phyloP scores from a whole-genome alignment of 1,284 basidiomycete genomes.

The Cystobasidiaceae sp. region DNA sequence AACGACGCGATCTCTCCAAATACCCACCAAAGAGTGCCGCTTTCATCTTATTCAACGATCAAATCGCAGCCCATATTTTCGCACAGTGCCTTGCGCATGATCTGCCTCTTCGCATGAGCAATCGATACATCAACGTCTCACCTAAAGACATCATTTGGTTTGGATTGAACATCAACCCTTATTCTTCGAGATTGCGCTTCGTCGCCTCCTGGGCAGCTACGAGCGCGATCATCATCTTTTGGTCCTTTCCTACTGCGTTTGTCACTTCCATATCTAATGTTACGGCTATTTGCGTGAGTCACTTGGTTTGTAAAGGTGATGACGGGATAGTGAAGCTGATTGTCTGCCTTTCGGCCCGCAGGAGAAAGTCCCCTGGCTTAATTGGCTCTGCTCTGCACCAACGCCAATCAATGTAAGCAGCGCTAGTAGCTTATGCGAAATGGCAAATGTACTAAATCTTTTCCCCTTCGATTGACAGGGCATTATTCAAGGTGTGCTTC shows the following conservation, averaged over 20 bases:
- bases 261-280: conserved; percentile 76
- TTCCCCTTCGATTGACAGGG: conserved; percentile 53
- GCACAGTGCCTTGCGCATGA: conserved; percentile 47
- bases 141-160: conserved; percentile 86
- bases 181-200: conserved; percentile 64
- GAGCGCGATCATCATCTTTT: conserved; percentile 60
- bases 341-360: too few species aligned
- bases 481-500: conserved; percentile 85
- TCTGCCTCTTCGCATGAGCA: conserved; percentile 56
- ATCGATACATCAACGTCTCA: conserved; percentile 61
- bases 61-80: conserved; percentile 87
- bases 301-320: too few species aligned
- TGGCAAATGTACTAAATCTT: too few species aligned
- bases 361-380: conserved; percentile 62
- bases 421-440: too few species aligned
- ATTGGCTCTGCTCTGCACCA: conserved; percentile 74
- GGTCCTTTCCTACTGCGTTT: conserved; percentile 62
- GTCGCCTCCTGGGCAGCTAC: conserved; percentile 53
- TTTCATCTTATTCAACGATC: conserved; percentile 88
- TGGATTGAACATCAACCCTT: conserved; percentile 81
- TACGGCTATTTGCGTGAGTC: conserved; percentile 12
- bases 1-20: conserved; percentile 60
- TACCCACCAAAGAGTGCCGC: conserved; percentile 54
- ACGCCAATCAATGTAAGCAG: conserved; percentile 25
- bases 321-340: too few species aligned